Evolutionary conservation across 1,139 yeast species (phyloP), one percentile per base, ranked within the genome.

Genomic region (Kodamaea arcana): DNA sequence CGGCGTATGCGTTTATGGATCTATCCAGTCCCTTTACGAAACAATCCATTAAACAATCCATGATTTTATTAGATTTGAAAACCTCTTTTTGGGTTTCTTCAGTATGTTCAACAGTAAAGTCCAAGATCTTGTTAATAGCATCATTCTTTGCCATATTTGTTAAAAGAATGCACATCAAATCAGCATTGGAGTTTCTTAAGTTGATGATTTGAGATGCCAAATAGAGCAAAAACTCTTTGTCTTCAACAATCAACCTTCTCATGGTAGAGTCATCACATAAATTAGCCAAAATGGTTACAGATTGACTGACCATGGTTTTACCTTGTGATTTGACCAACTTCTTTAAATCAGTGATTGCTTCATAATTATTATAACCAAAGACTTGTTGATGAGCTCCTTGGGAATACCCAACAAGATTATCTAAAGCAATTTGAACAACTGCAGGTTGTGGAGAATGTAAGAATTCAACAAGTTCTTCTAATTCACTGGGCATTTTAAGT

Each of bases 11-110:
- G 60, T 86, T 88, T 39, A 86, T 66, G 12, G 77, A 61, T 54
- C 88, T 70, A 46, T 83, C 90, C 33, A 74, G 68, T 4, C 96
- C 96, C 53, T 84, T 84, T 31, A 88, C 96, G 57, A 88, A 90
- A 53, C 94, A 80, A 60, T 87, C 95, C 80, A 88, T 76, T 30
- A 90, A 67, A 57, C 94, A 83, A 53, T 86, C 95, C 61, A 87
- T 71, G n/a, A 79, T 79, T 27, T 65, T 69, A 9, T 52, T 52
- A 37, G 90, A 80, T 46, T 70, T 70, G 62, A 81, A 83, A 3
- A 72, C 52, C 31, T 62, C 51, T 31, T 47, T 45, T 29, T 58
- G 58, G 5, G 52, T 60, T 14, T 57, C 62, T 17, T 43, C 46
- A 21, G 49, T 46, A 36, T 54, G 61, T 16, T 62, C 58, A 22